Evolutionary conservation across 2,329 filamentous ascomycete genomes (phyloP), one percentile per base, ranked within the genome.

Genomic region (Orbilia ellipsospora): DNA sequence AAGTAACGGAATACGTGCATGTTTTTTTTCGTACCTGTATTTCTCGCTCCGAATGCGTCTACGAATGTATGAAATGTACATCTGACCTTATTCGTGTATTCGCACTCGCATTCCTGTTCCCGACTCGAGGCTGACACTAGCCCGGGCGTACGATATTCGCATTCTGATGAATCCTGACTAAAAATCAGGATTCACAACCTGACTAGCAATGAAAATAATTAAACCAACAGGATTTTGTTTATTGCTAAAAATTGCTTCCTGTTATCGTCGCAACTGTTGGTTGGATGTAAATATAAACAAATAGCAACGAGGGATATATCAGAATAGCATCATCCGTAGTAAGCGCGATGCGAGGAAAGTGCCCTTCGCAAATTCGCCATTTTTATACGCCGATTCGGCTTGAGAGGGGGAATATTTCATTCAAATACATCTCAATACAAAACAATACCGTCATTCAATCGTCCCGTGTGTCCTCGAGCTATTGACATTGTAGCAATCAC

Each of bases 301-400:
- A 7, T 36, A 36, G 31, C 31, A 36, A 36, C 31, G 31, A 36
- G 31, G 31, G 6, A 36, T 36, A 36, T 36, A 36, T 36, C 8
- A 7, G 31, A 7, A 36, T 36, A 10, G 31, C 8, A 36, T 36
- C 31, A 36, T 36, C 31, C 31, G 8, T 36, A 7, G 16, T 51
- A 50, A 51, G 36, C 56, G 36, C 56, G 54, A 57, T 28, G 13
- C 31, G 54, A 31, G 8, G 36, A 20, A 63, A 51, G 26, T 54
- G 13, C 28, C 60, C 60, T 52, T 57, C 54, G 63, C 60, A 68
- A 59, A 59, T 23, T 60, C 70, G 70, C 70, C 51, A 51, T 74
- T 68, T 50, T 51, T 60, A 68, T 74, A 68, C 70, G 70, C 70
- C 70, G 70, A 74, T 74, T 74, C 70, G 70, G 70, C 69, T 61